Conservation (phyloP, 257 asterid genomes). For the Echium plantagineum region DNA sequence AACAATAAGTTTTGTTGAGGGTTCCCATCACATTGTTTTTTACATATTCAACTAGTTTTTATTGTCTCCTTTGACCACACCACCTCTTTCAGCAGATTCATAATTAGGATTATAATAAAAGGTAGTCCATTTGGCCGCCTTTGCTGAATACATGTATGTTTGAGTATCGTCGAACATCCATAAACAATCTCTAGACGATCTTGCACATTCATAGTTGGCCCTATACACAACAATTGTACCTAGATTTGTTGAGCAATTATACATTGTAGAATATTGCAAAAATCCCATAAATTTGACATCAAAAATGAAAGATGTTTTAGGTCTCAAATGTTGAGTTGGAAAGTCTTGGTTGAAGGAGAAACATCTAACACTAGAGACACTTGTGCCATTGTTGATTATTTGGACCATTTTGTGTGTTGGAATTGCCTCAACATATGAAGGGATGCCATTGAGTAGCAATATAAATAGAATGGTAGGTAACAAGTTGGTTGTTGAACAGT, state of each 20-base stretch:
- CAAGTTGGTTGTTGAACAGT: background rate
- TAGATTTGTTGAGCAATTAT: conserved; percentile 68
- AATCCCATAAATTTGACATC: conserved; percentile 11
- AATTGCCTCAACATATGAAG: background rate
- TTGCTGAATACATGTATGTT: conserved; percentile 25
- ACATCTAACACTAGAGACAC: conserved; percentile 44
- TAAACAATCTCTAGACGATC: conserved; percentile 22
- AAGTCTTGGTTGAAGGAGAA: conserved; percentile 36
- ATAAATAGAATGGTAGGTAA: background rate
- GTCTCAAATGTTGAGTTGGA: conserved; percentile 24
- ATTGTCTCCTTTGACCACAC: conserved; percentile 36
- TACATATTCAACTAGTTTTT: no score
- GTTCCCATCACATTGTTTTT: no score
- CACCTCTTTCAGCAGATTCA: conserved; percentile 59
- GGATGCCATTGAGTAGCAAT: background rate
- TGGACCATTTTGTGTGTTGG: conserved; percentile 7
- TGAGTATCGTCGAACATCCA: conserved; percentile 45
- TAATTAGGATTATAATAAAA: conserved; percentile 46
- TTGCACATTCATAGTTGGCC: conserved; percentile 25
- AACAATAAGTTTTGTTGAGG: no score
- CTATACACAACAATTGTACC: conserved; percentile 46
- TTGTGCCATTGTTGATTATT: conserved; percentile 49
- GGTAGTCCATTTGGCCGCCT: conserved; percentile 7
- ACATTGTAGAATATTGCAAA: conserved; percentile 30
- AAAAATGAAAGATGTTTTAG: conserved; percentile 29